Base-by-base conservation (phyloP, 257 asterid genomes). In the Vinca minor region DNA sequence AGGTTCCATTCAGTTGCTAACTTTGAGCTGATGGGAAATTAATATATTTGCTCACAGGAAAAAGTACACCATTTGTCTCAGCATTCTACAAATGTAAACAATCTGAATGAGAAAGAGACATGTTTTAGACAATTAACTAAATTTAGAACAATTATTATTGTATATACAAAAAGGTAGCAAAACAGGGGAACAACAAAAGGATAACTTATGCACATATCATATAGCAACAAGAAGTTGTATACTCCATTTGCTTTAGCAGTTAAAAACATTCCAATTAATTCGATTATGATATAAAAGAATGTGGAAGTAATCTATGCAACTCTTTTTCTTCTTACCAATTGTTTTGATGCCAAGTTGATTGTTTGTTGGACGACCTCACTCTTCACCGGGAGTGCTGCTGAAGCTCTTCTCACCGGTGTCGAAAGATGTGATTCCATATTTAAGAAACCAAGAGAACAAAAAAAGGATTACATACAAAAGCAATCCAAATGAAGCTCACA, bases 61-160 rank as follows among this genome's bases (percentile, higher is more conserved):
- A 89, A 50, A 92, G 74, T 62, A 91, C 94, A 70, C 85, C 98
- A 65, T 69, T 85, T 60, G 79, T 94, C 59, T 85, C 98, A 64
- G 82, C 71, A 60, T 84, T 85, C 98, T 91, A 76, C 73, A 61
- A 66, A 46, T 35, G 62, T 29, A 69, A 67, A 31, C 25, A 45
- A 35, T 26, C 46, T 7, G 13, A 48, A 35, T 35, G 39, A 34
- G 54, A 53, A 35, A 60, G 32, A 42, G 52, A 41, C 23, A 4
- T 41, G 32, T 12, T 28, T 28, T 45, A 15, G 35, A 59, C 36
- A 35, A 59, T 9, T 8, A 59, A 61, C 65, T 41, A 4, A 26
- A 54, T 11, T 54, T 38, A 29, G 20, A 54, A 54, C 21, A 5
- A 29, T 54, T 54, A n/a, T n/a, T n/a, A n/a, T n/a, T n/a, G n/a